Base-by-base conservation (phyloP, 768 basidiomycete species). In the Sarcodon aspratus region DNA sequence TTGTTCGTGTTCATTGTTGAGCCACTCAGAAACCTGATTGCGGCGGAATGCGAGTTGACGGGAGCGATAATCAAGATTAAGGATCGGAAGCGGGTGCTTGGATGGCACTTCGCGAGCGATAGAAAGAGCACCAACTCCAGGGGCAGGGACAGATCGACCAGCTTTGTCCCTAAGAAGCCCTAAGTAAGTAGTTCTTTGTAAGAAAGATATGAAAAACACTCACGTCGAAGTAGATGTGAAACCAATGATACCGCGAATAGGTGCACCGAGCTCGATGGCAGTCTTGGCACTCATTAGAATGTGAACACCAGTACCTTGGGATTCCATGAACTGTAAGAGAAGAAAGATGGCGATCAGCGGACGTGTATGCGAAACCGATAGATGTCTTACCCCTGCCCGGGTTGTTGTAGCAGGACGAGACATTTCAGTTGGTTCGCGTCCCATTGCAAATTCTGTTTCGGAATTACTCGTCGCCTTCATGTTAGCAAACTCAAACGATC, bases 401-500 rank as follows among this genome's bases (percentile, higher is more conserved):
- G 95, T 98, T 9, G 85, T 88, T 1, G 95, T 97, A 9, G 95
- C 86, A 12, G 96, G 96, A 50, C 96, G 85, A 43, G 96, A 99
- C 87, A 98, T 94, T 66, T 99, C 96, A 36, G 89, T 92, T 6
- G 96, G 94, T 66, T 99, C 96, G 56, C 96, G 93, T 52, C 96
- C 96, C 87, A 96, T 96, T 3, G 94, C 95, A 60, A 97, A 89
- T 65, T 99, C 96, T 32, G 90, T 90, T 66, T 93, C 90, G 1
- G 94, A 85, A 60, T 95, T 97, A 68, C 87, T 91, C 6, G 96
- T 99, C 1, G 96, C 96, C 68, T 97, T 96, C 96, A 99, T 99
- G 73, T 98, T 97, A 45, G 93, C 96, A 66, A 99, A 99, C 66
- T 99, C 95, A 65, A 83, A 97, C 7, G 95, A 97, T 13, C 95